phyloP scores from a whole-genome alignment of 2,329 filamentous ascomycete species.

The Rutstroemia sp. region DNA sequence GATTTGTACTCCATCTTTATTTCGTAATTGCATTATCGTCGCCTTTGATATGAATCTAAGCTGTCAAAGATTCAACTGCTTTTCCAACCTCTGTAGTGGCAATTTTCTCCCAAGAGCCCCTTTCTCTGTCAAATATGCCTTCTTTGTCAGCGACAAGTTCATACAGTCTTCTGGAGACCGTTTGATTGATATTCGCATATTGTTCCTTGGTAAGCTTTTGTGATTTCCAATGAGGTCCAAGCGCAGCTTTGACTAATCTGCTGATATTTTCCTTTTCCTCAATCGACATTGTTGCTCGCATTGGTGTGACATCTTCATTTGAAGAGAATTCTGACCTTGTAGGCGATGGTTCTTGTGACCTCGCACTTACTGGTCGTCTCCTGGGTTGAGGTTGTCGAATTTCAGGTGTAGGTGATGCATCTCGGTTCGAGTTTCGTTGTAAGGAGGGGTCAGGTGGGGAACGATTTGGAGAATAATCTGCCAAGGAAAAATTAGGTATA shows the following conservation, averaged over 20 bases:
- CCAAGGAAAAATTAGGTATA: conserved; percentile 66
- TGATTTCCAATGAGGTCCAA: conserved; percentile 71
- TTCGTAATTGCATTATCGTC: not conserved
- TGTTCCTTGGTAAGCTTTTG: conserved; percentile 78
- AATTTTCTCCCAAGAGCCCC: conserved; percentile 66
- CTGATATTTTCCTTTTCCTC: conserved; percentile 85
- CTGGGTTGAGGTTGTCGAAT: conserved; percentile 27
- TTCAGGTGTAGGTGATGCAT: conserved; percentile 21
- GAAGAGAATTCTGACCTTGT: conserved; percentile 39
- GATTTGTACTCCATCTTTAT: not conserved
- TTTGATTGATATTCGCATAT: conserved; percentile 86
- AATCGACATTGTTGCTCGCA: conserved; percentile 59
- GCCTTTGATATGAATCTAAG: not conserved
- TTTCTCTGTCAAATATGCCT: conserved; percentile 52
- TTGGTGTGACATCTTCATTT: conserved; percentile 56
- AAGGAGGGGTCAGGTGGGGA: conserved; percentile 32
- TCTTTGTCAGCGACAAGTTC: conserved; percentile 41
- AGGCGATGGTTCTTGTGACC: conserved; percentile 53
- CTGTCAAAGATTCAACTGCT: conserved; percentile 55
- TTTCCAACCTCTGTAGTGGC: conserved; percentile 72
- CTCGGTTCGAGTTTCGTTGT: conserved; percentile 21
- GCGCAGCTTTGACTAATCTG: conserved; percentile 73
- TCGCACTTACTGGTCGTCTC: conserved; percentile 23
- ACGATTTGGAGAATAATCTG: conserved; percentile 63
- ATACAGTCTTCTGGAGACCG: conserved; percentile 83